These are phyloP conservation scores for Candida sojae DNA, from an alignment of 1,139 yeast species.

Conservation along the genomic window DNA sequence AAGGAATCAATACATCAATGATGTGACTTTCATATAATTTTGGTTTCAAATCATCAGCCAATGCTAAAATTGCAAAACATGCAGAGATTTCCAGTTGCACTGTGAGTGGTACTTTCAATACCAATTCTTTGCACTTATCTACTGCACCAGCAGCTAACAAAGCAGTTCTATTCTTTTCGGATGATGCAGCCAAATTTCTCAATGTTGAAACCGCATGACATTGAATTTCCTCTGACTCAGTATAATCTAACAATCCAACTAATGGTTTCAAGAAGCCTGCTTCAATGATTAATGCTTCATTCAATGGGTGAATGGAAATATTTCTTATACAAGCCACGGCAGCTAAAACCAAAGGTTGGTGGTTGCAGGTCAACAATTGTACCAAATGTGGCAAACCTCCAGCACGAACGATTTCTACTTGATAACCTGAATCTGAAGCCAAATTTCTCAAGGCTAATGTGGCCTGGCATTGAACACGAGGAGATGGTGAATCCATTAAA, in stretches of 20 bases:
- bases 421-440: conserved; percentile 92
- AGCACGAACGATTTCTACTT: conserved; percentile 91
- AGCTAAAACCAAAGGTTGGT: conserved; percentile 90
- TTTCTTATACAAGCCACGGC: conserved; percentile 98
- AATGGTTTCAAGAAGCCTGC: conserved; percentile 94
- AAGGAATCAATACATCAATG: conserved; percentile 85
- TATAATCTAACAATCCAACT: conserved; percentile 79
- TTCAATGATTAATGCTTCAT: conserved; percentile 92
- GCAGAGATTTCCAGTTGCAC: conserved; percentile 97
- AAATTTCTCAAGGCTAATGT: conserved; percentile 92
- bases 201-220: conserved; percentile 97
- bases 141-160: conserved; percentile 96
- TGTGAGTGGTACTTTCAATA: conserved; percentile 77
- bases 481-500: conserved; percentile 89
- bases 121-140: conserved; percentile 86
- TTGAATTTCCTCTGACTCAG: conserved; percentile 92
- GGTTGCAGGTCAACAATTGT: conserved; percentile 81
- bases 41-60: conserved; percentile 92
- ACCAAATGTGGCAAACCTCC: conserved; percentile 94
- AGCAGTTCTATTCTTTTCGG: conserved; percentile 89
- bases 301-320: conserved; percentile 93
- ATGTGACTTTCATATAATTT: conserved; percentile 83
- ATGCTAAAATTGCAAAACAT: conserved; percentile 92
- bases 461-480: conserved; percentile 97
- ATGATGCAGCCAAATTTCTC: conserved; percentile 92